phyloP scores from a whole-genome alignment of 202 grass and related monocot species.

The Schoenoplectus tabernaemontani region DNA sequence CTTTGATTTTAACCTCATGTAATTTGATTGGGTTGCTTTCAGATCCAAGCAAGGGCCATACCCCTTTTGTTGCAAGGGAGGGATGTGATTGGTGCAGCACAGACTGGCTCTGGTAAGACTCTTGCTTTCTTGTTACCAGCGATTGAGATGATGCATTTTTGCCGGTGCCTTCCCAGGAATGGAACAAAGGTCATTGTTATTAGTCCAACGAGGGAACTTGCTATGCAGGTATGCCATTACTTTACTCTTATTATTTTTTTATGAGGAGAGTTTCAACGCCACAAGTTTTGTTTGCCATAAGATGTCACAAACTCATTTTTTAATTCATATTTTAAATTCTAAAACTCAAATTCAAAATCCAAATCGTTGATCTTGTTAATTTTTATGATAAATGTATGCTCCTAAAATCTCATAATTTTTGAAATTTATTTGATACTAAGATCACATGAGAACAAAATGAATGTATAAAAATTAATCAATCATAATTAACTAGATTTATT shows the following conservation, averaged over 20 bases:
- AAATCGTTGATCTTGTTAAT: too few relatives aligned
- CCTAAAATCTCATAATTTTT: too few relatives aligned
- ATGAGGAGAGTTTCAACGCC: too few relatives aligned
- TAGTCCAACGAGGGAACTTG: constrained; percentile 87
- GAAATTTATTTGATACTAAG: too few relatives aligned
- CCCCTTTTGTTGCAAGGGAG: constrained; percentile 61
- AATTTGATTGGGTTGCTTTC: background rate
- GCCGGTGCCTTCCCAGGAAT: constrained; percentile 51
- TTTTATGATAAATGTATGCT: too few relatives aligned
- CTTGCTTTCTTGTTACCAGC: constrained; percentile 82
- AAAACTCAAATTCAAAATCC: too few relatives aligned
- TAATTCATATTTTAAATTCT: too few relatives aligned
- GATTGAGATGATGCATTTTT: constrained; percentile 58
- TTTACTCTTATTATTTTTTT: background rate
- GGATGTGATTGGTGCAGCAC: constrained; percentile 84
- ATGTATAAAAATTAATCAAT: too few relatives aligned
- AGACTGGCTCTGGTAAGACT: constrained; percentile 92
- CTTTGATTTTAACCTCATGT: background rate
- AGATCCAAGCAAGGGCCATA: constrained; percentile 92
- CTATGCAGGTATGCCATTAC: constrained; percentile 47
- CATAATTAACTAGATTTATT: too few relatives aligned
- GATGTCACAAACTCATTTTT: too few relatives aligned
- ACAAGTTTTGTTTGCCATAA: too few relatives aligned
- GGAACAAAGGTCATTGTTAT: constrained; percentile 67
- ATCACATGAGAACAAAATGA: too few relatives aligned